Base-by-base conservation (phyloP, 2,329 filamentous ascomycete genomes). In the Pestalotiopsis sp. region DNA sequence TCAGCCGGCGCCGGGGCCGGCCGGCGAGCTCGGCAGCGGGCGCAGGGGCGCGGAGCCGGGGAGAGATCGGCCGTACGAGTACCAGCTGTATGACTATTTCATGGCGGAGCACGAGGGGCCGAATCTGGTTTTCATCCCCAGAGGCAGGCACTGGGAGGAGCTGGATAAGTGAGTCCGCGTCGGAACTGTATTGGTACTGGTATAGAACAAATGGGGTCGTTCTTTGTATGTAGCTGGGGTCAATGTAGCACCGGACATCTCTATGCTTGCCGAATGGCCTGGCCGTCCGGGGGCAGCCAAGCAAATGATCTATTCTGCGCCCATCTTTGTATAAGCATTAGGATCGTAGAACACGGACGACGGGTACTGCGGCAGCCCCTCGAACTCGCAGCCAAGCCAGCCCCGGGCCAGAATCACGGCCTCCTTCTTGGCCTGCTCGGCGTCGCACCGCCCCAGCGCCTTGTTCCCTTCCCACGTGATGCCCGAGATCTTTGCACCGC, bases 401-500 rank as follows among this genome's bases (percentile, higher is more conserved):
- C 68, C 38, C 68, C 69, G 68, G 58, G 41, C 23, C 39, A 71
- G 45, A 41, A 69, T 63, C 11, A 70, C 68, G 3, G 61, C 68
- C 63, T 70, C 69, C 64, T 68, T 69, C 68, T 70, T 61, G 27
- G 68, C 70, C 66, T 71, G 68, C 63, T 70, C 68, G 23, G 67
- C 69, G 9, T 61, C 63, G 61, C 64, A 68, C 59, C 45, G 69
- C 31, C 69, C 66, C 20, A 66, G 64, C 31, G 38, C 67, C 13
- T 68, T 69, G 66, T 69, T 68, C 11, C 68, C 65, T 64, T 70
- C 69, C 69, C 70, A 71, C 20, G 70, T 70, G 38, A 71, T 71
- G 52, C 67, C 60, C 66, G 69, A n/a, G 63, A 70, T 36, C 59
- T 66, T 67, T 41, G 67, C 66, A 27, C 66, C 68, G 64, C 57